Base-by-base conservation (phyloP, 1,284 basidiomycete species). In the Tilletia indica region DNA sequence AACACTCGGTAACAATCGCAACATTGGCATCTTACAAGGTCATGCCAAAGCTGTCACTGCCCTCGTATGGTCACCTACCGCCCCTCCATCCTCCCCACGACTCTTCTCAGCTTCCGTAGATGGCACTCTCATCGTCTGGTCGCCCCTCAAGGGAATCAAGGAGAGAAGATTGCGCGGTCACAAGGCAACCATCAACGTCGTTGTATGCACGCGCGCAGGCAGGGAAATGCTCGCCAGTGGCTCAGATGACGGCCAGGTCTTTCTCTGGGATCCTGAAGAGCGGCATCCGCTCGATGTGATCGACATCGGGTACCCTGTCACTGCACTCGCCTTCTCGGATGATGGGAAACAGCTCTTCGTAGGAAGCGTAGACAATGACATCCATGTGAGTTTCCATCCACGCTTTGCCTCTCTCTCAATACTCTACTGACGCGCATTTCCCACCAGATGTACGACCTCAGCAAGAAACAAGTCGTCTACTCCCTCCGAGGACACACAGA, bases 71-170 rank as follows among this genome's bases (percentile, higher is more conserved):
- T 77, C 75, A 64, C 63, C 73, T 31, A 45, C 71, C 61, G 49
- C 73, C 72, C 71, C 67, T 71, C 42, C 34, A 69, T 72, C n/a
- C 34, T 54, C 61, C 45, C 76, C 73, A 39, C 71, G 71, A 9
- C 78, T 81, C 56, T 80, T 77, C 68, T 79, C 78, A 12, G 82
- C 75, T 19, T 85, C 83, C n/a, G 83, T 81, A 1, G 83, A 85
- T 67, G 74, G 73, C 4, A 85, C 81, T 2, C 66, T 85, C 49
- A 82, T 82, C 64, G 75, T 73, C 9, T 85, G 83, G 80, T 73
- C 77, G 51, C 38, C 76, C 3, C 47, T 68, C 2, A 78, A 78
- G 2, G 82, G 81, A 0, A 75, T 79, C 42, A 81, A 83, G 69
- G 34, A 77, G 54, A 75, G 83, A 12, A 70, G 83, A 6, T 71